Evolutionary conservation across 352 stramenopile genomes (phyloP).

Genomic region (Phytophthora sansomeana): DNA sequence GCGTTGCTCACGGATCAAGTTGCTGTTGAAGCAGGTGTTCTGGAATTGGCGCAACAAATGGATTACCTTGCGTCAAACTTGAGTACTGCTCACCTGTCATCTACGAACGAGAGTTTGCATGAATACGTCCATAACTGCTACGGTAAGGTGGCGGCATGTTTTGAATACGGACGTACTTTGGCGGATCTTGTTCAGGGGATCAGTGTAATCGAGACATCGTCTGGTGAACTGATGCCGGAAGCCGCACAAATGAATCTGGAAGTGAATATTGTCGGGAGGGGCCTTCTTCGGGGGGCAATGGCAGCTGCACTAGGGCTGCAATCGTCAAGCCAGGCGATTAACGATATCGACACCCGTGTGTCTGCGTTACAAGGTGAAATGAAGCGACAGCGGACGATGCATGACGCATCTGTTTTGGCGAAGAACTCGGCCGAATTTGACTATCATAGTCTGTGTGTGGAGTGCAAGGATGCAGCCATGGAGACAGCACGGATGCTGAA

Average conservation of each 20-base stretch:
- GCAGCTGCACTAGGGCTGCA: slow-evolving; percentile 21
- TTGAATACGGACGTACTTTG: slow-evolving; percentile 48
- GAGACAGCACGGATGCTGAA: slow-evolving; percentile 18
- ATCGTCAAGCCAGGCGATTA: slow-evolving; percentile 11
- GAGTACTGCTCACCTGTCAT: background rate
- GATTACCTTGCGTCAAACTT: slow-evolving; percentile 54
- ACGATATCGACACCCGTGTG: slow-evolving; percentile 11
- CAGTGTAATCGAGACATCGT: slow-evolving; percentile 58
- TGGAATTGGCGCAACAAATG: slow-evolving; percentile 64
- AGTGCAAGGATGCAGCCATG: slow-evolving; percentile 28
- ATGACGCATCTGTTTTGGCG: slow-evolving; percentile 16
- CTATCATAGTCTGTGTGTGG: slow-evolving; percentile 21
- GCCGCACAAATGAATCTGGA: slow-evolving; percentile 41
- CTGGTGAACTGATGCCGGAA: slow-evolving; percentile 18
- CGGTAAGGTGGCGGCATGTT: slow-evolving; percentile 39
- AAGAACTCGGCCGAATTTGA: slow-evolving; percentile 20
- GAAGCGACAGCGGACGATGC: slow-evolving; percentile 9
- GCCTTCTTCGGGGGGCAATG: slow-evolving; percentile 34
- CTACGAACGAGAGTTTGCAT: slow-evolving; percentile 35
- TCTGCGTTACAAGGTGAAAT: slow-evolving; percentile 36
- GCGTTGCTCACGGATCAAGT: slow-evolving; percentile 45
- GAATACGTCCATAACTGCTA: slow-evolving; percentile 48
- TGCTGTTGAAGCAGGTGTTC: slow-evolving; percentile 39
- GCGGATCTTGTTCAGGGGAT: slow-evolving; percentile 64
- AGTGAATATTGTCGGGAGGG: slow-evolving; percentile 52